Conservation (phyloP, 805 yeast species). For the Brettanomyces nanus region DNA sequence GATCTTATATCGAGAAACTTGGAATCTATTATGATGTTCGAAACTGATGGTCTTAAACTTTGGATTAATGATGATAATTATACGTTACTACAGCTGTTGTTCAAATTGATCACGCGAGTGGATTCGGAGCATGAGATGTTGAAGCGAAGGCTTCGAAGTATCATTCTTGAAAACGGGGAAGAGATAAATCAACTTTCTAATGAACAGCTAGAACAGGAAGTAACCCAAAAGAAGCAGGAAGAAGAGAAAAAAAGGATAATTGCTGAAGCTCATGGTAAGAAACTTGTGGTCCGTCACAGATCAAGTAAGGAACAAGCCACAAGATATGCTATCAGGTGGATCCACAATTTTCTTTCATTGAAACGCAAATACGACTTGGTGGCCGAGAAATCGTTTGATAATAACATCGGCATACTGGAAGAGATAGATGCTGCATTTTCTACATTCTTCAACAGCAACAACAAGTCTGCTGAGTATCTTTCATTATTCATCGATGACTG, state of each 20-base stretch:
- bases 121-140: conserved; percentile 45
- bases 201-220: conserved; percentile 8
- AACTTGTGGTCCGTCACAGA: conserved; percentile 9
- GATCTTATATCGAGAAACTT: conserved; percentile 50
- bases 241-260: conserved; percentile 10
- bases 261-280: conserved; percentile 7
- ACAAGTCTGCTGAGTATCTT: conserved; percentile 43
- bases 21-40: conserved; percentile 43
- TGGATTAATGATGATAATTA: conserved; percentile 46
- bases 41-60: conserved; percentile 46
- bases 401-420: conserved; percentile 41
- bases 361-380: conserved; percentile 45
- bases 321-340: conserved; percentile 60
- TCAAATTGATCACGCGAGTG: conserved; percentile 42
- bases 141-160: conserved; percentile 36
- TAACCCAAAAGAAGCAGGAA: conserved; percentile 11
- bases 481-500: conserved; percentile 53
- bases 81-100: conserved; percentile 38
- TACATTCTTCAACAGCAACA: conserved; percentile 46
- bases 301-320: conserved; percentile 30
- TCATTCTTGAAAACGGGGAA: conserved; percentile 40
- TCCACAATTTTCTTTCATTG: conserved; percentile 44
- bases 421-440: conserved; percentile 55
- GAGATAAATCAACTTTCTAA: conserved; percentile 25
- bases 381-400: conserved; percentile 38